Evolutionary conservation across 2,329 filamentous ascomycete genomes (phyloP), one percentile per base, ranked within the genome.

Genomic region (Periconia sp.): DNA sequence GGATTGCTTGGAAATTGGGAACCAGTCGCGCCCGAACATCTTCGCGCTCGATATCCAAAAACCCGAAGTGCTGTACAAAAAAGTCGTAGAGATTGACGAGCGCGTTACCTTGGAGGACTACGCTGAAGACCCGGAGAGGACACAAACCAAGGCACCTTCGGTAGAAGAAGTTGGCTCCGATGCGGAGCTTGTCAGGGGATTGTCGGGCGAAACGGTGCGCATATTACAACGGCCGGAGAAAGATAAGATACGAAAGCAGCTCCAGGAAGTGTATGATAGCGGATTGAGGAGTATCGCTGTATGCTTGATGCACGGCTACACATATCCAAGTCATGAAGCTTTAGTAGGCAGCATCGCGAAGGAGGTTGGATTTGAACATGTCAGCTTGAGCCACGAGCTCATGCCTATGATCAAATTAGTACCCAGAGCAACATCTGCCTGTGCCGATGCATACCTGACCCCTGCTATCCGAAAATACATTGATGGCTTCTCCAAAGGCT

Each of bases 331-430:
- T 36, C 92, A 96, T 57, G 92, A 96, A 65, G 84, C 85, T 1
- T 63, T 90, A 29, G 78, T 96, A 8, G 90, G 90, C 12, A 81
- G 78, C 52, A 74, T 96, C 34, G 92, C 92, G 1, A 79, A 77
- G 44, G 86, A 94, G 12, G 85, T 95, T 52, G 92, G 92, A 1
- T 94, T 95, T 62, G 72, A 82, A 43, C 90, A 96, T 67, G 85
- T 96, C 49, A 92, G 87, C 42, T 76, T 92, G 22, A 89, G 86
- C 52, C 86, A 90, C 55, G 83, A 89, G 68, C 77, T 92, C 31
- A 90, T 92, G 88, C 89, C 75, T n/a, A 92, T 92, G 88, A 91
- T 92, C 71, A 91, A 92, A 70, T 75, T 92, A 19, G 84, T 91
- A 0, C 84, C 88, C 9, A 74, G 88, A 51, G 86, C 86, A 2